A percentile compares a stretch with the other conserved stretches of the same genome.
phyloP scores from a whole-genome alignment of 805 yeast genomes.

The Brettanomyces custersianus region DNA sequence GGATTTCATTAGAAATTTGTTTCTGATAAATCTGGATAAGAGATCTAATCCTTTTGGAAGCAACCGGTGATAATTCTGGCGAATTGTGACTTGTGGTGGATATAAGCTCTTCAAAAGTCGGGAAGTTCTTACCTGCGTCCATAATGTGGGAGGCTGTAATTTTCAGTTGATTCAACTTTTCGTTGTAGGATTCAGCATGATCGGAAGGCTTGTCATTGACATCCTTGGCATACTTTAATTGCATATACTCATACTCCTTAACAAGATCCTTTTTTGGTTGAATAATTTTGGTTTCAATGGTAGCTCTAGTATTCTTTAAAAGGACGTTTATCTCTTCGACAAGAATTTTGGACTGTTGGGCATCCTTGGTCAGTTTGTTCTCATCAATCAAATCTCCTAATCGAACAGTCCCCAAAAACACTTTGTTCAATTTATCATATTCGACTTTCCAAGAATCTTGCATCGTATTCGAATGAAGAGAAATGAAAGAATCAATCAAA shows the following conservation, averaged over 20 bases:
- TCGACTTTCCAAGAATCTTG: slow-evolving; percentile 32
- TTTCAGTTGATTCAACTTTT: slow-evolving; percentile 16
- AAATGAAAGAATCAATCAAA: slow-evolving; percentile 24
- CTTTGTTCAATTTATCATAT: slow-evolving; percentile 17
- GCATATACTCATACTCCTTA: slow-evolving; percentile 30
- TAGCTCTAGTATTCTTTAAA: slow-evolving; percentile 23
- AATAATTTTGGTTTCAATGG: slow-evolving; percentile 29
- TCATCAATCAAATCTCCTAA: slow-evolving; percentile 28
- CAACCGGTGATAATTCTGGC: slow-evolving; percentile 15
- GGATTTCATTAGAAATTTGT: slow-evolving; percentile 17
- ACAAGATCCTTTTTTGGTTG: slow-evolving; percentile 29
- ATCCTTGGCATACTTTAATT: slow-evolving; percentile 27
- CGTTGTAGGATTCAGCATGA: slow-evolving; percentile 13
- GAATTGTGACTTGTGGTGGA: slow-evolving; percentile 21
- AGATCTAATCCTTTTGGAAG: slow-evolving; percentile 16
- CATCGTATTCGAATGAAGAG: slow-evolving; percentile 34
- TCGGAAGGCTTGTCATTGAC: slow-evolving; percentile 6
- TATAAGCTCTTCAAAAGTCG: slow-evolving; percentile 23
- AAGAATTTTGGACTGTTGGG: slow-evolving; percentile 22
- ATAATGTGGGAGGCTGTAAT: slow-evolving; percentile 14
- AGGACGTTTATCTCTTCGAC: slow-evolving; percentile 12
- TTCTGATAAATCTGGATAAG: slow-evolving; percentile 14
- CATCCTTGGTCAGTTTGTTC: slow-evolving; percentile 20
- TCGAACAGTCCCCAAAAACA: slow-evolving; percentile 7
- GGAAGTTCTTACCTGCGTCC: slow-evolving; percentile 15